A percentile compares a stretch with the other conserved stretches of the same genome.
phyloP scores from a whole-genome alignment of 257 asterid species.

The Petunia secreta region DNA sequence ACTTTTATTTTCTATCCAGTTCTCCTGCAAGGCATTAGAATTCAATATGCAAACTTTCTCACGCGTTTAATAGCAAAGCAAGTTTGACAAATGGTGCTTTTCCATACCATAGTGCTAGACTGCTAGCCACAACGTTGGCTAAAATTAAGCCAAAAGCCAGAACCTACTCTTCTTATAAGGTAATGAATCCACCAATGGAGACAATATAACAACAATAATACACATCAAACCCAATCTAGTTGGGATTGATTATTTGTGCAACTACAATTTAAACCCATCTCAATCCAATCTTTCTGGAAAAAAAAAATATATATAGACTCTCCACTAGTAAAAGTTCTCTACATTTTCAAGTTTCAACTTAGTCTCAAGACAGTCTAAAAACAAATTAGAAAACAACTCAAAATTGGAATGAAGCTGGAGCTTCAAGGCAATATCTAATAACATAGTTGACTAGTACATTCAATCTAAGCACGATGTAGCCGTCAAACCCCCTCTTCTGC shows the following conservation, averaged over 20 bases:
- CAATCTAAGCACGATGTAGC: neutral
- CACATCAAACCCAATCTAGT: neutral
- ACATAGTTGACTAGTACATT: neutral
- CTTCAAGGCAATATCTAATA: constrained; percentile 2
- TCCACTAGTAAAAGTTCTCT: neutral
- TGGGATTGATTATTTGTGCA: neutral
- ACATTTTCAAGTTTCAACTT: neutral
- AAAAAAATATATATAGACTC: neutral
- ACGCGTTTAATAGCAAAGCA: constrained; percentile 10
- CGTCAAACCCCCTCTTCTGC: constrained; percentile 6
- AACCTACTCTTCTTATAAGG: neutral
- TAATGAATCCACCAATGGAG: neutral
- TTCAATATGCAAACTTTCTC: neutral
- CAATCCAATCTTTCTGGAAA: neutral
- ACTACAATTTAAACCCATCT: neutral
- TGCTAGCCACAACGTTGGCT: neutral
- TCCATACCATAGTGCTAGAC: neutral
- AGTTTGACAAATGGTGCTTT: neutral
- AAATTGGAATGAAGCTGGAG: neutral
- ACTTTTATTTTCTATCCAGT: neutral
- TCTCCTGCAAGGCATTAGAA: constrained; percentile 3
- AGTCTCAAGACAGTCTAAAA: neutral
- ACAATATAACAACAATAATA: neutral
- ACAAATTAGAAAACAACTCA: neutral
- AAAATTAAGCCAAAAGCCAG: neutral